Evolutionary conservation across 345 rosid species (phyloP), one percentile per base, ranked within the genome.

Genomic region (Pistacia vera): DNA sequence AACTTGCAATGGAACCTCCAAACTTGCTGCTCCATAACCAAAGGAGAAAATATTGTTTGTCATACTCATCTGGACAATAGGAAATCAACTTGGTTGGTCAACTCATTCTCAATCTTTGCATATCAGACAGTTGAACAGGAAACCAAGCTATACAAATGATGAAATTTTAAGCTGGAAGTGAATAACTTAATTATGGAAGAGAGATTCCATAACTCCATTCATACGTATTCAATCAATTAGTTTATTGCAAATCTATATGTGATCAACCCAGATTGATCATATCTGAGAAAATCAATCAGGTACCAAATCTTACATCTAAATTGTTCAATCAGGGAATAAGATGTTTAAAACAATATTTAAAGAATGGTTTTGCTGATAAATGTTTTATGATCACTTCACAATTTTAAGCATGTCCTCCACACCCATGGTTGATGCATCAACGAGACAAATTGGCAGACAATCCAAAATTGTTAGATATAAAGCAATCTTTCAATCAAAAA

Each of bases 1-100:
- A 44, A 48, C 49, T 55, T 10, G 49, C 56, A 7, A 28, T 25
- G 11, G 54, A 11, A 63, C 54, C 54, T 14, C 44, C 25, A 49
- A 70, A 35, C 33, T 66, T 20, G 49, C 68, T 38, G 77, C 80
- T 52, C 69, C 68, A 46, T 12, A 35, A 61, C n/a, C 59, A 41
- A 51, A 71, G 12, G 36, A 18, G 18, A 17, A 38, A 14, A 58
- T 11, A 28, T 57, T 20, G n/a, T 44, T 20, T 61, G 30, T 72
- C 18, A n/a, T 59, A 46, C 41, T 28, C 74, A 71, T 70, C 74
- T 12, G 58, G 4, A 25, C 20, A 11, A 49, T 9, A 63, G 67
- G 22, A 63, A 36, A 8, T 35, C 36, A 63, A 63, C 51, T 11
- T 33, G 73, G 46, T 20, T 49, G 7, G 58, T 22, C 28, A 46